Percentiles rank a stretch among this genome's conserved stretches.
phyloP scores from a whole-genome alignment of 2,329 filamentous ascomycete species.

The Aschersonia sp. region DNA sequence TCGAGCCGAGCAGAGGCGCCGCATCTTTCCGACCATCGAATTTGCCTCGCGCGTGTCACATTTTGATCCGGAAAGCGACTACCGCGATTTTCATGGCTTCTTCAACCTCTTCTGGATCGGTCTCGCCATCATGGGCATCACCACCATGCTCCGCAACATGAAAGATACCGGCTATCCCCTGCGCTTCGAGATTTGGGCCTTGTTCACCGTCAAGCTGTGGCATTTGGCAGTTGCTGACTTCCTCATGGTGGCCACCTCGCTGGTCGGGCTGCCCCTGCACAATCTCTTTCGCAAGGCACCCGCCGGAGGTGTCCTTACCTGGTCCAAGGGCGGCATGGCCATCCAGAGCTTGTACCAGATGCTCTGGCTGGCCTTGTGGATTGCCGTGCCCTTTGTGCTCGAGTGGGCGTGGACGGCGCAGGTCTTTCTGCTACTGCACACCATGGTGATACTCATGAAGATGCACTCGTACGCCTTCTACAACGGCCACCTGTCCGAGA shows the following conservation, averaged over 20 bases:
- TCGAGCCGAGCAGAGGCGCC: slow-evolving; percentile 65
- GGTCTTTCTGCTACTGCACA: slow-evolving; percentile 85
- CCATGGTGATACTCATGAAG: slow-evolving; percentile 91
- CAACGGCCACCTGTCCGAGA: slow-evolving; percentile 87
- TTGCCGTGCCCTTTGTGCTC: slow-evolving; percentile 68
- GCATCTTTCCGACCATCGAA: slow-evolving; percentile 86
- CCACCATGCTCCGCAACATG: slow-evolving; percentile 81
- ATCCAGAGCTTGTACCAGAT: slow-evolving; percentile 74
- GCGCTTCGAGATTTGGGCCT: slow-evolving; percentile 71
- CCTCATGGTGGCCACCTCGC: slow-evolving; percentile 69
- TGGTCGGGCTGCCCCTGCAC: slow-evolving; percentile 61
- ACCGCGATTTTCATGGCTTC: slow-evolving; percentile 91
- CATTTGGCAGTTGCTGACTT: slow-evolving; percentile 74
- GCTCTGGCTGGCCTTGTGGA: slow-evolving; percentile 70
- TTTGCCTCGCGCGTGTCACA: slow-evolving; percentile 86
- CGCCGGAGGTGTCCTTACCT: slow-evolving; percentile 43
- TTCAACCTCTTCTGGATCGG: slow-evolving; percentile 98
- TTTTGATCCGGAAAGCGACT: slow-evolving; percentile 84
- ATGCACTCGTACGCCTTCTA: slow-evolving; percentile 99
- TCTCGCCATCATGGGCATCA: slow-evolving; percentile 91
- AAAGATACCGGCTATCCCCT: slow-evolving; percentile 87
- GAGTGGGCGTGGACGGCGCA: slow-evolving; percentile 96
- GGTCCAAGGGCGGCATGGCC: slow-evolving; percentile 64
- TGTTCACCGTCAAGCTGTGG: slow-evolving; percentile 81
- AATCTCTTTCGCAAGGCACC: slow-evolving; percentile 41